Percentiles rank a stretch among this genome's conserved stretches.
Evolutionary conservation across 2,329 filamentous ascomycete species (phyloP).

Genomic region (Cladosporium halotolerans): DNA sequence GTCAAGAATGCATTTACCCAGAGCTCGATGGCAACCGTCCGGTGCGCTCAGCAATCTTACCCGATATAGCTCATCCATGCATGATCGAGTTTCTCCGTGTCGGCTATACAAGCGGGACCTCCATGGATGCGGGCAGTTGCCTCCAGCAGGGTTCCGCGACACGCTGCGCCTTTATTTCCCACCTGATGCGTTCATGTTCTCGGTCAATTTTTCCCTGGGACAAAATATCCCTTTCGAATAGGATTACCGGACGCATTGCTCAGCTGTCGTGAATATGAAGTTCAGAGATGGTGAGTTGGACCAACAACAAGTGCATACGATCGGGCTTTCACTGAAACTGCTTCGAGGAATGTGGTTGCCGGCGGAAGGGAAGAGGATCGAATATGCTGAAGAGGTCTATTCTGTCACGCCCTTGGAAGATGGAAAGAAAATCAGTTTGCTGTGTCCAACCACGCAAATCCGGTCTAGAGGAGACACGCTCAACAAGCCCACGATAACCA

Average conservation of each 20-base stretch:
- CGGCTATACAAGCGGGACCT: neutral
- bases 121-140: too few species aligned
- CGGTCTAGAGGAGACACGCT: slow-evolving; percentile 47
- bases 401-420: slow-evolving; percentile 41
- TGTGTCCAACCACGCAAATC: slow-evolving; percentile 55
- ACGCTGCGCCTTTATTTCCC: neutral
- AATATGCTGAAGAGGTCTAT: slow-evolving; percentile 62
- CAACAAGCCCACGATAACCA: slow-evolving; percentile 50
- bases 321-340: neutral
- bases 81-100: slow-evolving; percentile 7
- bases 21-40: too few species aligned
- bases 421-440: slow-evolving; percentile 46
- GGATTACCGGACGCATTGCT: too few species aligned
- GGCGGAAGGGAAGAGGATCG: slow-evolving; percentile 53
- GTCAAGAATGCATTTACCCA: too few species aligned
- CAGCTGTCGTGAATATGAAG: neutral
- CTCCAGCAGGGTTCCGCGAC: too few species aligned
- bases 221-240: neutral
- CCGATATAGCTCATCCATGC: too few species aligned
- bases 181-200: neutral
- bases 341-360: slow-evolving; percentile 56
- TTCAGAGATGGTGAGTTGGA: slow-evolving; percentile 5
- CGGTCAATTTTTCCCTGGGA: neutral
- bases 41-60: too few species aligned
- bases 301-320: neutral